Base-by-base conservation (phyloP, 2,329 filamentous ascomycete genomes). In the Zymoseptoria tritici region DNA sequence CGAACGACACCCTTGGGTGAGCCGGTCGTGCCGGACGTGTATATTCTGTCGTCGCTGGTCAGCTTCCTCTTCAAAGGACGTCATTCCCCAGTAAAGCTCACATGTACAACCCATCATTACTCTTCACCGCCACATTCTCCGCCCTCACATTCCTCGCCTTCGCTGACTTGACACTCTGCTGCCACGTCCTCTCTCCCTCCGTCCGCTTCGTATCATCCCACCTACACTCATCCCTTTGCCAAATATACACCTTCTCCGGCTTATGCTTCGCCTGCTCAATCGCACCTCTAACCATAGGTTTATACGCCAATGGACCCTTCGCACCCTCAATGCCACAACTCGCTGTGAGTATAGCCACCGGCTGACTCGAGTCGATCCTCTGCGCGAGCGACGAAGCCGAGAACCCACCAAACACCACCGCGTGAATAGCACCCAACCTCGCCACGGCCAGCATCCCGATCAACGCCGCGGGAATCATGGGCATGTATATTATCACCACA, bases 331-430 rank as follows among this genome's bases (percentile, higher is more conserved):
- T 92, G 36, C 92, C 92, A 74, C 92, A 97, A 8, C 90, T 96
- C 0, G 92, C 91, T 0, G 92, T 96, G 72, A 97, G 83, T 54
- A 97, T 85, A 9, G 83, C 85, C 8, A 83, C 83, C 7, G 92
- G 90, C 36, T 82, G 82, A 7, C 88, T 90, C 0, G 89, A 88
- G 55, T 96, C 91, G 65, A 97, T 96, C 24, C 92, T 83, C 75
- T 97, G 92, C 0, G 91, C 90, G 52, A 97, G 80, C 3, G 91
- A 89, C 9, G 81, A 79, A 0, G 91, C 81, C 0, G 90, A 91
- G 72, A 97, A 97, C 0, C 93, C 92, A 50, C 93, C 93, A 74
- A 97, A 97, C 3, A 97, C 93, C 4, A 96, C 90, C 3, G 90
- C 86, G 72, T 97, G 93, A 56, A 97, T 85, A 16, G 91, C 93